Base-by-base conservation (phyloP, 495 filamentous ascomycete species). In the Pyrenopolyporus hunteri region DNA sequence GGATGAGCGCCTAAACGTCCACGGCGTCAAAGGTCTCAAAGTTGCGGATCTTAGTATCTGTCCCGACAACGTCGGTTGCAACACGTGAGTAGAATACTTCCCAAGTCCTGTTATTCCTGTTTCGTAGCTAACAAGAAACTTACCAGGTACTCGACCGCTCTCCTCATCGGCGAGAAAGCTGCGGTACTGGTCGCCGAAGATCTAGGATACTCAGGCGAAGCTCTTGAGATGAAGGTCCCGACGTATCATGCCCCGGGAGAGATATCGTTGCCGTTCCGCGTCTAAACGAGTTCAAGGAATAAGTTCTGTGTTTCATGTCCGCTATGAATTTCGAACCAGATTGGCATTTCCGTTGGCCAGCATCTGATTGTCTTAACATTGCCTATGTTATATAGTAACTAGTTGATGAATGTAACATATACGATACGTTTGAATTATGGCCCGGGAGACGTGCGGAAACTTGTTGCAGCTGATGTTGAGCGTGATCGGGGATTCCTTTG, bases 151-250 rank as follows among this genome's bases (percentile, higher is more conserved):
- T 83, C 84, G 37, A 92, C 88, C 10, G 89, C 90, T 19, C 81
- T 93, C 8, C 76, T 91, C 5, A 92, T 94, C 50, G 90, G 89
- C n/a, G 89, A 94, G 77, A 94, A 94, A 74, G 85, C 82, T 17
- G 87, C 88, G 0, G 74, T 87, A 56, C 78, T 92, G 1, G 76
- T 83, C n/a, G 89, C 84, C 2, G 88, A 91, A 71, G 87, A 92
- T 61, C 76, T 92, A 16, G 90, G 89, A 3, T 92, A 92, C 71
- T 85, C 82, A 19, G 89, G 89, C 13, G 77, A 80, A 36, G 89
- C 83, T 35, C 77, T 94, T 52, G 83, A 90, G 53, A 93, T 94
- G 89, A 85, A 85, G 68, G 87, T 93, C 5, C 79, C 80, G 2
- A 80, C 73, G 6, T 87, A 88, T 61, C 74, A 87, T 57, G 84